phyloP scores from a whole-genome alignment of 140 eudicot genomes.

The Oenanthe javanica region DNA sequence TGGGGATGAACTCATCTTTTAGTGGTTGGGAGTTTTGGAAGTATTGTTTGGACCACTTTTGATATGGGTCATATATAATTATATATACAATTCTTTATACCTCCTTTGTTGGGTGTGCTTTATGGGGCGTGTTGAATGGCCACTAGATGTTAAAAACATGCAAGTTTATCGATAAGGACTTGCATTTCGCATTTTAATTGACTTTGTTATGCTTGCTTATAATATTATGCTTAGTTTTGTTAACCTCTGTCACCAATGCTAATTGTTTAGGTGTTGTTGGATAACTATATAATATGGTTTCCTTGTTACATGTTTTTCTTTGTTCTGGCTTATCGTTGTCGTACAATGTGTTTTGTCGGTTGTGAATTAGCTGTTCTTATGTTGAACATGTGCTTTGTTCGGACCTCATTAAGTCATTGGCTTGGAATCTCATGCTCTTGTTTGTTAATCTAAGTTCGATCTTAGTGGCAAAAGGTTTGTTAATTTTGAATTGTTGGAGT shows the following conservation, averaged over 20 bases:
- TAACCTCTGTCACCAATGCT: slow-evolving; percentile 3
- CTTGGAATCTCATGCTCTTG: slow-evolving; percentile 4
- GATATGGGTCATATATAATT: not conserved
- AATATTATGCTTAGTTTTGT: slow-evolving; percentile 3
- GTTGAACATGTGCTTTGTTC: slow-evolving; percentile 12
- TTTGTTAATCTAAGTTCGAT: slow-evolving; percentile 4
- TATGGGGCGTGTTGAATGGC: not conserved
- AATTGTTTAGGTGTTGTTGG: not conserved
- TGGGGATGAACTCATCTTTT: slow-evolving; percentile 19
- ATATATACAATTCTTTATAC: not conserved
- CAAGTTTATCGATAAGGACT: not conserved
- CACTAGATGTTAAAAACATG: slow-evolving; percentile 29
- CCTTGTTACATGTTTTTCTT: slow-evolving; percentile 3
- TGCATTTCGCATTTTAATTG: slow-evolving; percentile 11
- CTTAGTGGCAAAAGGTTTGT: not conserved
- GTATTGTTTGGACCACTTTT: slow-evolving; percentile 28
- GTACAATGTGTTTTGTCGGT: not conserved
- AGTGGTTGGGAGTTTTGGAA: slow-evolving; percentile 50
- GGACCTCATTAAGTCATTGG: slow-evolving; percentile 20
- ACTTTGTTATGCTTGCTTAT: slow-evolving; percentile 16
- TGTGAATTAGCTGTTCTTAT: slow-evolving; percentile 15
- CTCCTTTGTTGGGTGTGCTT: slow-evolving; percentile 21
- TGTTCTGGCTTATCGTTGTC: slow-evolving; percentile 2
- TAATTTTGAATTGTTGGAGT: slow-evolving; percentile 10
- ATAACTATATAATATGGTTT: not conserved